Evolutionary conservation across 192 early-diverging fungal genomes (phyloP), one percentile per base, ranked within the genome.

Genomic region (Gamsiella multidivaricata): DNA sequence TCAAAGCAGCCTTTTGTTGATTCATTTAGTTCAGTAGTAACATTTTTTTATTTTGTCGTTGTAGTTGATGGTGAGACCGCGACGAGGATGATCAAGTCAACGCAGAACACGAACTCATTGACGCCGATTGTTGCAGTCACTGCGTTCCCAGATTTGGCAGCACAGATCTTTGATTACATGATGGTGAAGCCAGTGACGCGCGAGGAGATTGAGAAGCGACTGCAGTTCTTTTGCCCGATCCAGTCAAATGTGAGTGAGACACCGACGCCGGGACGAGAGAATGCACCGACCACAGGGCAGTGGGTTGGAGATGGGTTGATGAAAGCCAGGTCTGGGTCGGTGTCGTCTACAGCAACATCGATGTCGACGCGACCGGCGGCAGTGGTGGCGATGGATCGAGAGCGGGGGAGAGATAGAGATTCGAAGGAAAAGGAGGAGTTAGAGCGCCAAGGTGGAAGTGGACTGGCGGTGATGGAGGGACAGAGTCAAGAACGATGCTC

Each of bases 31-130:
- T n/a, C n/a, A n/a, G 31, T 39, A 45, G 43, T 17, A 57, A 4
- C 29, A 54, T 5, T 41, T 58, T 47, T 39, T 32, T 52, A 39
- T 54, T 64, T 33, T 53, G 69, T 37, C 34, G 59, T 36, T 57
- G 20, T 82, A 92, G 95, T 98, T 59, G 94, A 94, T 79, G 96
- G 95, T 33, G 94, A 96, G 52, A 90, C 89, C 32, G 96, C 95
- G 2, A 88, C 95, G 0, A 88, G 94, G 31, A 97, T 98, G 95
- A 95, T 98, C 58, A 96, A 96, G 83, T 92, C 93, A 11, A 95
- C 94, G 2, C 92, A 89, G 49, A 96, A 95, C 71, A 84, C 91
- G 28, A 98, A 98, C 83, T 87, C 86, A 31, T 65, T 82, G 6
- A 97, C 95, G 2, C 94, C 95, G 8, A 92, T 98, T 29, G 83